Evolutionary conservation across 108 stramenopile genomes (phyloP), one percentile per base, ranked within the genome.

Genomic region (Seminavis robusta): DNA sequence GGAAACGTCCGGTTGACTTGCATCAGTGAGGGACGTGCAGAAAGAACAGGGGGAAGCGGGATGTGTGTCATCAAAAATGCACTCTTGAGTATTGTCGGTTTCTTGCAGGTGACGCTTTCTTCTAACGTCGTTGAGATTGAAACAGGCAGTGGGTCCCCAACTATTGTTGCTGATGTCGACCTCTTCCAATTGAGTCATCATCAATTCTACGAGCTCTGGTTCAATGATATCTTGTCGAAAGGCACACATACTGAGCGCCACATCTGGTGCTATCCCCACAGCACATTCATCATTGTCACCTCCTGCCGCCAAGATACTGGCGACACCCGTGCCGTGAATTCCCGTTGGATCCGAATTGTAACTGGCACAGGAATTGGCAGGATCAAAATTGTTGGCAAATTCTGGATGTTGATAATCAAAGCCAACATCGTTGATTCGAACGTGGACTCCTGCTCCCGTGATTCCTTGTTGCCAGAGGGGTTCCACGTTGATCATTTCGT

Each of bases 391-490:
- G 17, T 34, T 25, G 15, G 33, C 33, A 16, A 74, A 67, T 46
- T 74, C 73, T 24, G 47, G 38, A 56, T 74, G 65, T 4, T 8
- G 1, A 2, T 44, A 34, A 13, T 74, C 65, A 8, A 67, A 53
- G 1, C 73, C 73, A 47, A 55, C 39, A 56, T 74, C 73, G 52
- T 74, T 74, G 60, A 74, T 47, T 30, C 73, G 59, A 16, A 74
- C 48, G 4, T 42, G 34, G 10, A 74, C 34, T 16, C 73, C 73
- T 2, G 27, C 47, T 4, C 73, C 73, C 0, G 7, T 33, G 19
- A 58, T 25, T n/a, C 56, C 56, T 30, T 56, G 33, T 42, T 60
- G 25, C 73, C 73, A 74, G 0, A 67, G 65, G 2, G 42, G 33
- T 26, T 42, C 30, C 0, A 74, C 34, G 17, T 62, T 53, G 33